These are phyloP conservation scores for Pelargonium citronellum DNA, from an alignment of 441 rosid genomes.

Conservation along the genomic window DNA sequence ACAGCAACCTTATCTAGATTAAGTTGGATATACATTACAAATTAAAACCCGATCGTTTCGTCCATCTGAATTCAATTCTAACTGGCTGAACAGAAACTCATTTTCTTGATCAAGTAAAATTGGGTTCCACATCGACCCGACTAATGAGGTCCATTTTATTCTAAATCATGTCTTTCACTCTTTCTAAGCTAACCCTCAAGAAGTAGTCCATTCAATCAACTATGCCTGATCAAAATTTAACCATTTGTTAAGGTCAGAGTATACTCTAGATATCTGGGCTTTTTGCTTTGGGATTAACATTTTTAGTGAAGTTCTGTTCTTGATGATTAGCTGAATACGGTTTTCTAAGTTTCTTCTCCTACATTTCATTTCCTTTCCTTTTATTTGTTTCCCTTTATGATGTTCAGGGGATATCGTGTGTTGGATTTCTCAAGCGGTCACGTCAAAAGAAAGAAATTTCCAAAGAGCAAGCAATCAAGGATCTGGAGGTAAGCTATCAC, in stretches of 20 bases:
- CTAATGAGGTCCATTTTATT: neutral
- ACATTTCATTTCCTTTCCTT: neutral
- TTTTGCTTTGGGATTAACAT: neutral
- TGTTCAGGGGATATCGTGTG: constrained; percentile 3
- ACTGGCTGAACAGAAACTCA: neutral
- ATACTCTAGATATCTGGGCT: neutral
- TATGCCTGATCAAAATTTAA: neutral
- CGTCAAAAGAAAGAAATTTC: constrained; percentile 3
- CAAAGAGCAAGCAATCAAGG: constrained; percentile 7
- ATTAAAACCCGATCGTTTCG: too few species aligned
- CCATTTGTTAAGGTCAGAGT: too few species aligned
- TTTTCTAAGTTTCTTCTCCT: neutral
- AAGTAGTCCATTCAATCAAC: neutral
- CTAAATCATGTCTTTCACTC: neutral
- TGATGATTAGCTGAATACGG: neutral
- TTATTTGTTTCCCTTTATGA: neutral
- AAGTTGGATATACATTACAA: neutral
- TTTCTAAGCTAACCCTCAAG: neutral
- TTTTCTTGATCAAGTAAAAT: neutral
- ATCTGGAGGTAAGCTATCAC: constrained; percentile 3
- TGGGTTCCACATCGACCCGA: too few species aligned
- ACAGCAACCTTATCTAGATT: neutral
- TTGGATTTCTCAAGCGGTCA: neutral
- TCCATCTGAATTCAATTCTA: neutral
- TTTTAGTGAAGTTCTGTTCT: neutral